These are phyloP conservation scores for Chytriomyces sp. DNA, from an alignment of 192 early-diverging fungal species.

Conservation along the genomic window DNA sequence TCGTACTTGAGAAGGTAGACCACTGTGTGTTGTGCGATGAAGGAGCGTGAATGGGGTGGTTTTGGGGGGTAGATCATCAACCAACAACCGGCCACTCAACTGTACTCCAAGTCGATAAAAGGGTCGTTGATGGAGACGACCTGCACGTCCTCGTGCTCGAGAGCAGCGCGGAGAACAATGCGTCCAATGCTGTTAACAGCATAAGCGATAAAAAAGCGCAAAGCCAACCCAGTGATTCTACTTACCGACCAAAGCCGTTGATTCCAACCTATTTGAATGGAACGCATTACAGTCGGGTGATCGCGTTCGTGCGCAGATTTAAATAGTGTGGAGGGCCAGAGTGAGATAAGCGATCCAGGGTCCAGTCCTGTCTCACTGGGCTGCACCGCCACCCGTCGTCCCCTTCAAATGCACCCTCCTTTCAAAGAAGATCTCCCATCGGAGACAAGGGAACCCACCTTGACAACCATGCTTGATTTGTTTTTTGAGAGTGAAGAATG, in stretches of 20 bases:
- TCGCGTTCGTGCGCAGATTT: too few species aligned
- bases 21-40: conserved; percentile 22
- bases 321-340: too few species aligned
- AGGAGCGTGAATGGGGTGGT: neutral
- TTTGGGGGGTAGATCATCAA: neutral
- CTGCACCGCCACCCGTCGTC: too few species aligned
- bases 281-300: too few species aligned
- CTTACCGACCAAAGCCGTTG: conserved; percentile 79
- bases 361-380: too few species aligned
- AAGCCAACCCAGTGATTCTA: too few species aligned
- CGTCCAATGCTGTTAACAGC: conserved; percentile 80
- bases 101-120: conserved; percentile 94
- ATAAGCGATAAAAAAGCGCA: neutral
- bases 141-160: conserved; percentile 62
- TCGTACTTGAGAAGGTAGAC: conserved; percentile 97
- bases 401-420: too few species aligned
- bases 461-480: too few species aligned
- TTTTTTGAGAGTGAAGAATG: too few species aligned
- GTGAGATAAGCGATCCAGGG: too few species aligned
- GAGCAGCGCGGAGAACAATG: conserved; percentile 87
- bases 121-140: conserved; percentile 97
- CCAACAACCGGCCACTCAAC: conserved; percentile 55
- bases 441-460: too few species aligned
- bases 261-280: conserved; percentile 61
- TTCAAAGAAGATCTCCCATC: too few species aligned